Conservation (phyloP, 257 asterid genomes). For the Solanum paucissectum region DNA sequence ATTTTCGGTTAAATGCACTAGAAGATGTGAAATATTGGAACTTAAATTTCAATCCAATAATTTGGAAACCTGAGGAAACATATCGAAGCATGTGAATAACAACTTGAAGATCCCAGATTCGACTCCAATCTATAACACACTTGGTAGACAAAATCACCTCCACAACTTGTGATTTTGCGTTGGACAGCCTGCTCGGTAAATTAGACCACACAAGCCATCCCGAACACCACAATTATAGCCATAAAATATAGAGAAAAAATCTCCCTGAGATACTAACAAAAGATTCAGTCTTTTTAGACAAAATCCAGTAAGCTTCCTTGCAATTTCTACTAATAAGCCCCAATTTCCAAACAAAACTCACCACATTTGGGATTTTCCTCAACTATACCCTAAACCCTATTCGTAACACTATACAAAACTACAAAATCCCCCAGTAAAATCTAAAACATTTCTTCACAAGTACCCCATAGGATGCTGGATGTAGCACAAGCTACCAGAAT, state of each 20-base stretch:
- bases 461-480: background rate
- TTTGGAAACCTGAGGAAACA: background rate
- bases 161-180: background rate
- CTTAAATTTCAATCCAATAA: background rate
- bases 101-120: background rate
- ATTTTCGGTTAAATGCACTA: background rate
- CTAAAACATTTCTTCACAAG: background rate
- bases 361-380: background rate
- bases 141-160: background rate
- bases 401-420: background rate
- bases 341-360: background rate
- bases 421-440: background rate
- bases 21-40: background rate
- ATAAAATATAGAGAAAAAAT: background rate
- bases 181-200: background rate
- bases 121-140: background rate
- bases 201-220: background rate
- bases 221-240: background rate
- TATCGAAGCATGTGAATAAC: background rate
- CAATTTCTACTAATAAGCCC: background rate
- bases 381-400: slow-evolving; percentile 5
- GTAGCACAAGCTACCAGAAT: background rate
- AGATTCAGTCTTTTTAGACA: background rate
- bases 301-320: background rate
- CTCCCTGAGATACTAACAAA: background rate